Evolutionary conservation across 179 eudicot species (phyloP).

Genomic region (Heliamphora pulchella): DNA sequence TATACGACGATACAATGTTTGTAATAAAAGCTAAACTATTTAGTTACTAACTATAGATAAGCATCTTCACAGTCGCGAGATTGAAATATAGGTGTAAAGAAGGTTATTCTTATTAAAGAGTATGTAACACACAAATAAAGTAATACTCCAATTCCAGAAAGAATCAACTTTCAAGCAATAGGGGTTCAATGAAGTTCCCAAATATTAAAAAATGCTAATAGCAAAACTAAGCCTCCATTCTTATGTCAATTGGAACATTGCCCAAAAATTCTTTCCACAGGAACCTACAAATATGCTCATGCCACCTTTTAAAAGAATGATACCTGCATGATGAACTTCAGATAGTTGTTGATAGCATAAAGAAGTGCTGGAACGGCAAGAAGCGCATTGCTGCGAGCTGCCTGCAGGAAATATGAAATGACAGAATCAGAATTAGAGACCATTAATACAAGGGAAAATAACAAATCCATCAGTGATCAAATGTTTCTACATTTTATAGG

Average conservation of each 20-base stretch:
- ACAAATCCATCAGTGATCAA: too few relatives aligned
- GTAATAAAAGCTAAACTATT: not conserved
- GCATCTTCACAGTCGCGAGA: slow-evolving; percentile 95
- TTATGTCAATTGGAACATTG: not conserved
- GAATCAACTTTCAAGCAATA: slow-evolving; percentile 9
- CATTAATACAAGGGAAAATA: not conserved
- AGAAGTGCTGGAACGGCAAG: slow-evolving; percentile 95
- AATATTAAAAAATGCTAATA: not conserved
- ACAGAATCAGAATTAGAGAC: slow-evolving; percentile 3
- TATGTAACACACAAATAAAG: not conserved
- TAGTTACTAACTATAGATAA: slow-evolving; percentile 15
- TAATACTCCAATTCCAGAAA: not conserved
- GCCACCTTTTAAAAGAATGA: not conserved
- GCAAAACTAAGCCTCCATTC: not conserved
- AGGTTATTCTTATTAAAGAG: slow-evolving; percentile 5
- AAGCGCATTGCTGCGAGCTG: slow-evolving; percentile 91
- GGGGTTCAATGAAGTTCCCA: not conserved
- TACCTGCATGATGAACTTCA: slow-evolving; percentile 99
- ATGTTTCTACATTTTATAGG: not conserved
- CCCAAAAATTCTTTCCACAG: slow-evolving; percentile 10
- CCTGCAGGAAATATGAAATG: slow-evolving; percentile 45
- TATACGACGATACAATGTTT: not conserved
- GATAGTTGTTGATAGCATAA: slow-evolving; percentile 92
- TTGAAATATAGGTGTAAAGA: slow-evolving; percentile 73
- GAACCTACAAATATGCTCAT: not conserved